Evolutionary conservation across 2,329 filamentous ascomycete genomes (phyloP).

Genomic region (Apiospora pterosperma): DNA sequence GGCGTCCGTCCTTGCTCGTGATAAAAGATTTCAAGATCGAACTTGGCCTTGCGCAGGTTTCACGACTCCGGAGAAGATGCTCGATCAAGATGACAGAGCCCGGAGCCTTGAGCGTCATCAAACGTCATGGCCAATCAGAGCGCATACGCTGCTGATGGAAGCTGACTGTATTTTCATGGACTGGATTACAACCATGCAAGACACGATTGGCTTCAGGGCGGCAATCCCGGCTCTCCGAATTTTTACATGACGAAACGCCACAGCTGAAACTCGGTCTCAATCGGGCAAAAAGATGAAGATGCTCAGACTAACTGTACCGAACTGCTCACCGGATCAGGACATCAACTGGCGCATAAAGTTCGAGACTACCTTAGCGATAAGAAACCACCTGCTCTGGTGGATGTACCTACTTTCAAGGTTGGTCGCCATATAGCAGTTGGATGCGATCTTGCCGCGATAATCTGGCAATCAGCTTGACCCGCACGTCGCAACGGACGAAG

Average conservation of each 20-base stretch:
- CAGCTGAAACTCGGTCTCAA: constrained; percentile 30
- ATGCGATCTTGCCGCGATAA: constrained; percentile 10
- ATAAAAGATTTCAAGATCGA: neutral
- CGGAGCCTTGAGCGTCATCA: constrained; percentile 19
- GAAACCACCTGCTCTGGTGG: neutral
- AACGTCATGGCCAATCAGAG: constrained; percentile 21
- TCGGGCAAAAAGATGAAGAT: constrained; percentile 4
- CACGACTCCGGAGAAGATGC: constrained; percentile 19
- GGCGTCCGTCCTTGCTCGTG: neutral
- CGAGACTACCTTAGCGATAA: constrained; percentile 2
- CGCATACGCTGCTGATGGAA: constrained; percentile 15
- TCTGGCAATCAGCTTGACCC: neutral
- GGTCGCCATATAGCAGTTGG: neutral
- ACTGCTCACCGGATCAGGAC: constrained; percentile 7
- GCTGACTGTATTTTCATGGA: constrained; percentile 21
- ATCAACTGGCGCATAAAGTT: constrained; percentile 2
- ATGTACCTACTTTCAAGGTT: neutral
- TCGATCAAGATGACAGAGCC: constrained; percentile 17
- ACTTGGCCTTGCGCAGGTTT: constrained; percentile 16
- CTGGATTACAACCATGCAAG: constrained; percentile 13
- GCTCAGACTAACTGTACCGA: constrained; percentile 3
- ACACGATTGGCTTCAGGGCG: constrained; percentile 26
- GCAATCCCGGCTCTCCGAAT: constrained; percentile 22
- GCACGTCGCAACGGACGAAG: neutral
- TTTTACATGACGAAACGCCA: constrained; percentile 30